Evolutionary conservation across 1,139 yeast genomes (phyloP).

Genomic region (Nakaseomyces glabratus): DNA sequence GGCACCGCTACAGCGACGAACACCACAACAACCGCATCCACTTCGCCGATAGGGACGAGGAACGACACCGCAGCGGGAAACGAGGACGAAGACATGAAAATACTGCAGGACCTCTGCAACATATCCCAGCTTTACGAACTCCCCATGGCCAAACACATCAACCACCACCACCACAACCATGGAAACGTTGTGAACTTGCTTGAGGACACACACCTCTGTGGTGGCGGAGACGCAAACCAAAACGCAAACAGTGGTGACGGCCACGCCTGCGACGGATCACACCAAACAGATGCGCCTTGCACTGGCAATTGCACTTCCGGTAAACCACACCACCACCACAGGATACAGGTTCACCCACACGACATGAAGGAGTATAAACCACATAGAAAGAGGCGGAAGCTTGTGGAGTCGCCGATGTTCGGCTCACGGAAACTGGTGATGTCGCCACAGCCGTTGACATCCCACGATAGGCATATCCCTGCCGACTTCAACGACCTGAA

Average conservation of each 20-base stretch:
- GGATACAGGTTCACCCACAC: constrained; percentile 32
- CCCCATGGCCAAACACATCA: constrained; percentile 26
- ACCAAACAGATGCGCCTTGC: too few species aligned
- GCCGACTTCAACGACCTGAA: not conserved
- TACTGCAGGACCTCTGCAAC: constrained; percentile 26
- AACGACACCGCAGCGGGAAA: constrained; percentile 7
- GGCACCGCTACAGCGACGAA: not conserved
- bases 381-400: not conserved
- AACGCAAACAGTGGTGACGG: too few species aligned
- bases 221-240: too few species aligned
- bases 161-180: constrained; percentile 8
- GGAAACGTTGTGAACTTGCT: constrained; percentile 1
- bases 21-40: not conserved
- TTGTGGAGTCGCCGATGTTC: constrained; percentile 1
- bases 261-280: too few species aligned
- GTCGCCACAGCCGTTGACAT: constrained; percentile 2
- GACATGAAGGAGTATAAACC: constrained; percentile 6
- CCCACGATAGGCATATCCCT: not conserved
- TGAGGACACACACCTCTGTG: constrained; percentile 8
- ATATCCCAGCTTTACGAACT: constrained; percentile 30
- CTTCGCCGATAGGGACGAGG: too few species aligned
- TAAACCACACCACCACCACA: constrained; percentile 31
- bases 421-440: not conserved
- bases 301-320: not conserved
- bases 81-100: constrained; percentile 23